Evolutionary conservation across 2,329 filamentous ascomycete species (phyloP).

Genomic region (Trichoderma cornu-damae): DNA sequence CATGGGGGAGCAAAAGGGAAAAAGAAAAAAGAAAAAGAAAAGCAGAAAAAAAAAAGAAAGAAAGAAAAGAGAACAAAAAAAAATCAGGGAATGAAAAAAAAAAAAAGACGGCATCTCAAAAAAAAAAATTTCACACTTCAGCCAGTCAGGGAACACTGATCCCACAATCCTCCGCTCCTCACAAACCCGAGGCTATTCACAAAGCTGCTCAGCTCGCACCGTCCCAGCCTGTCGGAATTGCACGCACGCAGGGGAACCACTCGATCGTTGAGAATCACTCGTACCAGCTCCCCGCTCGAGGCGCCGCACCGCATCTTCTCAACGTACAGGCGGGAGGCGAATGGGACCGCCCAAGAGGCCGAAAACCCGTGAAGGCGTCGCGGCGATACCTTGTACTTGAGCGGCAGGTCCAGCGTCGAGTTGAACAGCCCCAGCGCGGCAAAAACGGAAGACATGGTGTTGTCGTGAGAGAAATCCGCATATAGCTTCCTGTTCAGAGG

Average conservation of each 20-base stretch:
- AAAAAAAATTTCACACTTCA: neutral
- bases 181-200: conserved; percentile 73
- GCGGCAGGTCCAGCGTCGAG: conserved; percentile 50
- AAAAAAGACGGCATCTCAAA: neutral
- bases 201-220: conserved; percentile 66
- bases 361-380: conserved; percentile 61
- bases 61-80: neutral
- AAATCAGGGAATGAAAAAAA: neutral
- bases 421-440: conserved; percentile 76
- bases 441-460: conserved; percentile 73
- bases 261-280: conserved; percentile 77
- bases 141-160: conserved; percentile 45
- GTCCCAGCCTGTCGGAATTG: conserved; percentile 61
- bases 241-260: conserved; percentile 70
- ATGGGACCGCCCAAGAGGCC: conserved; percentile 75
- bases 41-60: neutral
- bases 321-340: conserved; percentile 74
- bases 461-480: conserved; percentile 90
- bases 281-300: conserved; percentile 61
- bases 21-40: neutral
- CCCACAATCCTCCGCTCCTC: conserved; percentile 66
- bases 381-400: conserved; percentile 45
- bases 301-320: conserved; percentile 72
- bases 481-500: conserved; percentile 66
- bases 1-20: no score